Conservation (phyloP, 2,329 filamentous ascomycete genomes). For the Cladobotryum mycophilum region DNA sequence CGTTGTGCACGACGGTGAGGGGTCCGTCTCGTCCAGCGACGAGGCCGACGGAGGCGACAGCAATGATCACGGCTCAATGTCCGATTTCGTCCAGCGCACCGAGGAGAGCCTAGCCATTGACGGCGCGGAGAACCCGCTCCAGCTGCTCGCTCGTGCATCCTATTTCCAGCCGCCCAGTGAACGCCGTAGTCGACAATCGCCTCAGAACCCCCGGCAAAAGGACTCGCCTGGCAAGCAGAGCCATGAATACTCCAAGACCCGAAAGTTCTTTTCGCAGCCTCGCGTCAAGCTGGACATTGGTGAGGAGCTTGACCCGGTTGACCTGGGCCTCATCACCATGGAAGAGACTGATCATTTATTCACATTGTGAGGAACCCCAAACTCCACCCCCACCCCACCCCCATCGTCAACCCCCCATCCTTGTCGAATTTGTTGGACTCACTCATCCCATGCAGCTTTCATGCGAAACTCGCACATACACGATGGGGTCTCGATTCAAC, state of each 20-base stretch:
- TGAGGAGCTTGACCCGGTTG: slow-evolving; percentile 60
- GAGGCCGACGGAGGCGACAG: slow-evolving; percentile 27
- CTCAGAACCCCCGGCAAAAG: slow-evolving; percentile 16
- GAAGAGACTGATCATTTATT: slow-evolving; percentile 61
- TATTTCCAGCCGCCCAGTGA: slow-evolving; percentile 54
- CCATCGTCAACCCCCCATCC: background rate
- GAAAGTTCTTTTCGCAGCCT: slow-evolving; percentile 61
- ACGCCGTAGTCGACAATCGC: slow-evolving; percentile 21
- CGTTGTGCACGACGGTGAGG: slow-evolving; percentile 27
- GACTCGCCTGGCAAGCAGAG: slow-evolving; percentile 14
- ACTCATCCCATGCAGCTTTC: slow-evolving; percentile 46
- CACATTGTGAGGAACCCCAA: slow-evolving; percentile 48
- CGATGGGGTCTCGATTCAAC: slow-evolving; percentile 66
- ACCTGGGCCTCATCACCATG: slow-evolving; percentile 60
- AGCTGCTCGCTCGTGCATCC: slow-evolving; percentile 66
- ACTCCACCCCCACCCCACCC: too few relatives aligned
- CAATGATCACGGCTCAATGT: slow-evolving; percentile 20
- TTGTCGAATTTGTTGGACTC: background rate
- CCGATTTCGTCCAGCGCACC: slow-evolving; percentile 22
- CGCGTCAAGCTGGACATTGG: slow-evolving; percentile 58
- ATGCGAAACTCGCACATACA: slow-evolving; percentile 64
- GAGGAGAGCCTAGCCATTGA: slow-evolving; percentile 57
- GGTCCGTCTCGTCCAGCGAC: slow-evolving; percentile 25
- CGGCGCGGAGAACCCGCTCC: slow-evolving; percentile 69
- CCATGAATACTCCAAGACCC: slow-evolving; percentile 35